These are phyloP conservation scores for Lactarius indigo DNA, from an alignment of 768 basidiomycete genomes.

Conservation along the genomic window DNA sequence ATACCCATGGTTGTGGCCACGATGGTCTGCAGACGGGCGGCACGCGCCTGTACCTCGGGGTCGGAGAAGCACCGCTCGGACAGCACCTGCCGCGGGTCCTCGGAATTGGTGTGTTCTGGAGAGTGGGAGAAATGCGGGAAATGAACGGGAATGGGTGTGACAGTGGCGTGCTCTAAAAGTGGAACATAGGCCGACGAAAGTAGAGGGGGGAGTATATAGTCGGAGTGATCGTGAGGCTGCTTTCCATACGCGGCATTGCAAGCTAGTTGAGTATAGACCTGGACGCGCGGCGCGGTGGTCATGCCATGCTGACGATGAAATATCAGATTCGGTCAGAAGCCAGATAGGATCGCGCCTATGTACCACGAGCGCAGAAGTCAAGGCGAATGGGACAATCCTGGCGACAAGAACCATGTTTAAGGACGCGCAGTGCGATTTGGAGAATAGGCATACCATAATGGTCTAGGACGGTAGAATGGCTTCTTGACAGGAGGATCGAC, in stretches of 20 bases:
- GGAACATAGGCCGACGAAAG: slow-evolving; percentile 3
- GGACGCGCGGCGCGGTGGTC: slow-evolving; percentile 73
- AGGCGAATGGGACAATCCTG: slow-evolving; percentile 72
- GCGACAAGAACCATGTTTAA: not conserved
- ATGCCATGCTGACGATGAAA: slow-evolving; percentile 59
- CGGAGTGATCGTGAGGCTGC: slow-evolving; percentile 39
- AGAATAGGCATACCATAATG: slow-evolving; percentile 39
- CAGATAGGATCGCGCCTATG: slow-evolving; percentile 26
- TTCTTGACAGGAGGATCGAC: slow-evolving; percentile 34
- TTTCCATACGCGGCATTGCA: slow-evolving; percentile 52
- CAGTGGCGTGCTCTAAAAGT: not conserved
- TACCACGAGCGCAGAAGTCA: slow-evolving; percentile 65
- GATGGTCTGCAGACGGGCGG: slow-evolving; percentile 70
- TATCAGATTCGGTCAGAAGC: slow-evolving; percentile 1
- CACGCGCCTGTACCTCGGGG: slow-evolving; percentile 61
- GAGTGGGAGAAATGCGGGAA: slow-evolving; percentile 20
- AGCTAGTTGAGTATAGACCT: slow-evolving; percentile 75
- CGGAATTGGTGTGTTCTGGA: slow-evolving; percentile 31
- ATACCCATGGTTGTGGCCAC: slow-evolving; percentile 76
- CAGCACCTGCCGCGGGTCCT: slow-evolving; percentile 39
- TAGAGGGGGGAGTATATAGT: slow-evolving; percentile 6
- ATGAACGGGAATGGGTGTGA: slow-evolving; percentile 5
- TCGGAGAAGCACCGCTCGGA: slow-evolving; percentile 42
- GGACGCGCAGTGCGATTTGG: not conserved
- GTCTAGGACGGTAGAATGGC: slow-evolving; percentile 48